Evolutionary conservation across 345 rosid genomes (phyloP), one percentile per base, ranked within the genome.

Genomic region (Balakata baccata): DNA sequence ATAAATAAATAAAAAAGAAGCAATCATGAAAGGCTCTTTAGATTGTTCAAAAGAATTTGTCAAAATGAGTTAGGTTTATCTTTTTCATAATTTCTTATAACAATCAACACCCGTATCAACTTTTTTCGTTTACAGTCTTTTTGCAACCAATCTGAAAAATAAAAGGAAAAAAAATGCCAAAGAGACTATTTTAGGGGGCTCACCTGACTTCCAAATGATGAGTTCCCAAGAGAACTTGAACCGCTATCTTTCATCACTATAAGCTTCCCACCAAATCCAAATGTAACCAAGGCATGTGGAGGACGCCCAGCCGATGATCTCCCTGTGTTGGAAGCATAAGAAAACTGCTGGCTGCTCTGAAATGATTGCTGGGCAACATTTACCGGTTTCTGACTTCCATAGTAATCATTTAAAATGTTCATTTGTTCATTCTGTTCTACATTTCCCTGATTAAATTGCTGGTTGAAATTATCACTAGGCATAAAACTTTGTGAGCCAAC

Each of bases 211-310:
- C 86, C 90, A 84, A 85, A 86, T 49, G 86, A 78, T 75, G 88
- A 77, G 67, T 77, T 87, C 72, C 81, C 87, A 34, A 79, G 81
- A 72, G 86, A 81, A 73, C 66, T 78, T 69, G 86, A 79, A 74
- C 68, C 73, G 54, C 59, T 50, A 79, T 86, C 89, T 82, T 89
- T 95, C 93, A 92, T 85, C 45, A 95, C 85, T 73, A 92, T 71
- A 71, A 95, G 87, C 79, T 91, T 95, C 72, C 99, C 98, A 66
- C 98, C 97, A 85, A 96, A 96, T 25, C 99, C 99, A 82, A 96
- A 96, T 75, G 85, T 79, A 80, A 91, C 90, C 81, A 93, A 82
- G 37, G 94, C 90, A 85, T 93, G 97, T 43, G 97, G 86, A 77
- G 98, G 99, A 78, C 99, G 98, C 29, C 97, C 93, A 80, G 91